Percentiles rank a stretch among this genome's conserved stretches.
phyloP scores from a whole-genome alignment of 139 green algal species.

The Coelastrella sp. region DNA sequence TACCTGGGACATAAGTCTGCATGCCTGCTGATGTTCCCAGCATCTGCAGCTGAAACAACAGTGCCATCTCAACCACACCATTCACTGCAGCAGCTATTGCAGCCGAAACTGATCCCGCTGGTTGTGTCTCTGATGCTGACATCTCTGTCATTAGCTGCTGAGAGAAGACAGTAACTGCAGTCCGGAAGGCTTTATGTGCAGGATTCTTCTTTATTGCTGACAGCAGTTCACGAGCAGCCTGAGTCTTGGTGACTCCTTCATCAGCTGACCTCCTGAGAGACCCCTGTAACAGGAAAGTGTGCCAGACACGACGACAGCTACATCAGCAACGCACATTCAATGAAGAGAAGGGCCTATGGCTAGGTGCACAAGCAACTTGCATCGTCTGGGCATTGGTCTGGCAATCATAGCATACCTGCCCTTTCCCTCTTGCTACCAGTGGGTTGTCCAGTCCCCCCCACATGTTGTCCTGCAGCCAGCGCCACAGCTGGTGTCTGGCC shows the following conservation, averaged over 20 bases:
- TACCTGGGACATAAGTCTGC: neutral
- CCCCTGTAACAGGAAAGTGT: too few relatives aligned
- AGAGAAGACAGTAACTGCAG: neutral
- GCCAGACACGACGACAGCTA: too few relatives aligned
- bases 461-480: neutral
- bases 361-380: neutral
- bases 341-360: neutral
- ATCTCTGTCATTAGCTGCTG: neutral
- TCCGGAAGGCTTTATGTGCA: neutral
- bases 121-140: neutral
- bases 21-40: neutral
- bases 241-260: neutral
- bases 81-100: neutral
- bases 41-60: neutral
- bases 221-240: neutral
- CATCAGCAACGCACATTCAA: too few relatives aligned
- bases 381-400: neutral
- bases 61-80: neutral
- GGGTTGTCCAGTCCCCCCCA: neutral
- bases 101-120: neutral
- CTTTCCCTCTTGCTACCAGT: neutral
- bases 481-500: neutral
- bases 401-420: neutral
- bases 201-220: slow-evolving; percentile 2
- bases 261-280: neutral